Percentiles rank a stretch among this genome's conserved stretches.
Conservation (phyloP, 2,329 filamentous ascomycete species). For the Colletotrichum lindemuthianum region DNA sequence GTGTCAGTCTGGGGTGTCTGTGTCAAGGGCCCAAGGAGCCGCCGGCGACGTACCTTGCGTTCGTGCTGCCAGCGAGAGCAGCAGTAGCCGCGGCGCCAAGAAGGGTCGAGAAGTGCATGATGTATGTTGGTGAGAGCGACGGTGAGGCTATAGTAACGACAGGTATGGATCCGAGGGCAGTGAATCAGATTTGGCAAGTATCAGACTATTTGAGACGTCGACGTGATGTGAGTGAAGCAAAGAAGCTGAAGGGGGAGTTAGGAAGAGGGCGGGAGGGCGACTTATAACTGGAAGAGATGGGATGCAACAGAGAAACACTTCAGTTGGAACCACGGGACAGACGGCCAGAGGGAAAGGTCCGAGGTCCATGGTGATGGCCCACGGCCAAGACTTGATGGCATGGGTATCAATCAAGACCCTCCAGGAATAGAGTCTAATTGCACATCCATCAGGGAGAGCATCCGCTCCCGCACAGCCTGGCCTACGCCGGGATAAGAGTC, state of each 20-base stretch:
- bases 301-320: slow-evolving; percentile 12
- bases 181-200: neutral
- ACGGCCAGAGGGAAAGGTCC: slow-evolving; percentile 11
- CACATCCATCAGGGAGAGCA: neutral
- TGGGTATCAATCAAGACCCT: slow-evolving; percentile 10
- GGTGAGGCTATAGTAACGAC: no score
- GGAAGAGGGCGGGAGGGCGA: slow-evolving; percentile 8
- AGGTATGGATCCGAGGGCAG: no score
- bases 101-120: slow-evolving; percentile 24
- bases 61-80: slow-evolving; percentile 18
- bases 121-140: neutral
- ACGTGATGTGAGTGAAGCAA: neutral
- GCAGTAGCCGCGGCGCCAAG: slow-evolving; percentile 16
- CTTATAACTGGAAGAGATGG: slow-evolving; percentile 29
- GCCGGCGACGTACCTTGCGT: slow-evolving; percentile 21
- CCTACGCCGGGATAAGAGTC: slow-evolving; percentile 3
- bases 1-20: slow-evolving; percentile 20
- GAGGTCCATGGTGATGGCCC: slow-evolving; percentile 18
- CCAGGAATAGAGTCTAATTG: slow-evolving; percentile 28
- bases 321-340: slow-evolving; percentile 4
- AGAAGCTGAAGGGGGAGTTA: neutral
- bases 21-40: neutral
- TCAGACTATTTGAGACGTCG: neutral
- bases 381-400: slow-evolving; percentile 23
- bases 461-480: slow-evolving; percentile 15